Evolutionary conservation across 1,284 basidiomycete genomes (phyloP), one percentile per base, ranked within the genome.

Genomic region (Athelia psychrophila): DNA sequence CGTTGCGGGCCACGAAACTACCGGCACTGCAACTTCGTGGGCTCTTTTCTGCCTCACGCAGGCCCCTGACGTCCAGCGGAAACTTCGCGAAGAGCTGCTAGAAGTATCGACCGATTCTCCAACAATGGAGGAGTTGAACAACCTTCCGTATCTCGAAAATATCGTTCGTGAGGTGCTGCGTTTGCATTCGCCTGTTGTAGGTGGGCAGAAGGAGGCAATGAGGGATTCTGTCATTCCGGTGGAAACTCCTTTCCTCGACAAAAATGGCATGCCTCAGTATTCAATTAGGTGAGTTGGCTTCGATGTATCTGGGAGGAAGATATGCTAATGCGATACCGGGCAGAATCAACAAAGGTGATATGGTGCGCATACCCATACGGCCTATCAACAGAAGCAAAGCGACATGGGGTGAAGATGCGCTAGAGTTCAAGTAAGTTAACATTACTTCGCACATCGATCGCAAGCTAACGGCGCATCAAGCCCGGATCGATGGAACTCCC

Each of bases 11-110:
- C 58, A 64, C 44, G 65, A 67, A 40, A 65, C 61, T 5, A 65
- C 62, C 12, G 55, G 53, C 2, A 76, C 73, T 0, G 71, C 77
- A 1, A 63, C 76, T 0, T 71, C 76, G 3, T 84, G 80, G 80
- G 69, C 69, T 12, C 62, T 81, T 1, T 74, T 72, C 56, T 61
- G 66, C 3, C 70, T 83, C 1, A 58, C 73, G 0, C 62, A 64
- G 20, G 54, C 74, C 48, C 73, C 64, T 0, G 70, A 72, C 0
- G 58, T 72, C 3, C 81, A 84, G 57, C 60, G 58, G 18, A 68
- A 68, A 42, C 67, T 83, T 0, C 70, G 79, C 3, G 62, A 65
- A 4, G 81, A 84, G 59, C 56, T 76, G 9, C 55, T 47, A 12
- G 36, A 40, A 20, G 47, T 59, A 8, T 32, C 42, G 10, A 51